Percentiles rank a stretch among this genome's conserved stretches.
Evolutionary conservation across 768 basidiomycete species (phyloP).

Genomic region (Phallus indusiatus): DNA sequence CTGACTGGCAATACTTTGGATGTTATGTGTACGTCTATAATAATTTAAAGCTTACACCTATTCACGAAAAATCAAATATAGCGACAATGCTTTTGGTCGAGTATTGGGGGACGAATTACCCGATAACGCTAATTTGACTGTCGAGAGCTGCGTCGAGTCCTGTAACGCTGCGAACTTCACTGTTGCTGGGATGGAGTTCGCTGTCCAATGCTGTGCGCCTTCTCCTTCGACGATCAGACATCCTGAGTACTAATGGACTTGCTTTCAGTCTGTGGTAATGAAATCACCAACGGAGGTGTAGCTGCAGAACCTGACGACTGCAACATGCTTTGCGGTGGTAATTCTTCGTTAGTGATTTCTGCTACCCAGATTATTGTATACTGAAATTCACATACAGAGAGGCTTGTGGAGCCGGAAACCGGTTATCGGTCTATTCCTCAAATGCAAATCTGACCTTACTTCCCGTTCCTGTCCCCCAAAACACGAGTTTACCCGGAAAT

Average conservation of each 20-base stretch:
- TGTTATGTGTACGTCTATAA: slow-evolving; percentile 51
- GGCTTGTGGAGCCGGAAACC: slow-evolving; percentile 65
- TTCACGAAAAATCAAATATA: slow-evolving; percentile 23
- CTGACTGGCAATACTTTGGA: slow-evolving; percentile 47
- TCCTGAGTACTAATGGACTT: slow-evolving; percentile 6
- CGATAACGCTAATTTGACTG: slow-evolving; percentile 36
- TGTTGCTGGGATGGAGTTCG: slow-evolving; percentile 62
- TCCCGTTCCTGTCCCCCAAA: slow-evolving; percentile 50
- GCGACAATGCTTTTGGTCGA: slow-evolving; percentile 57
- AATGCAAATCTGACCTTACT: slow-evolving; percentile 40
- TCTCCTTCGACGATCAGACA: neutral
- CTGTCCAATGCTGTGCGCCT: slow-evolving; percentile 40
- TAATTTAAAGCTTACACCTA: neutral
- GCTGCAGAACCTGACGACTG: slow-evolving; percentile 42
- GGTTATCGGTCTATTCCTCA: slow-evolving; percentile 60
- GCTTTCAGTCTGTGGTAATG: slow-evolving; percentile 57
- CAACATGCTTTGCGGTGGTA: slow-evolving; percentile 67
- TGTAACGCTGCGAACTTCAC: slow-evolving; percentile 52
- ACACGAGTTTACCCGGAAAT: slow-evolving; percentile 47
- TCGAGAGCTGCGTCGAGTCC: slow-evolving; percentile 50
- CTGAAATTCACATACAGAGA: slow-evolving; percentile 28
- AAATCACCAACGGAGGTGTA: slow-evolving; percentile 52
- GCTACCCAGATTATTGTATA: slow-evolving; percentile 7
- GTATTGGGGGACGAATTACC: slow-evolving; percentile 37
- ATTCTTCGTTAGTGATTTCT: slow-evolving; percentile 38